Base-by-base conservation (phyloP, 441 rosid species). In the Macaranga tanarius region DNA sequence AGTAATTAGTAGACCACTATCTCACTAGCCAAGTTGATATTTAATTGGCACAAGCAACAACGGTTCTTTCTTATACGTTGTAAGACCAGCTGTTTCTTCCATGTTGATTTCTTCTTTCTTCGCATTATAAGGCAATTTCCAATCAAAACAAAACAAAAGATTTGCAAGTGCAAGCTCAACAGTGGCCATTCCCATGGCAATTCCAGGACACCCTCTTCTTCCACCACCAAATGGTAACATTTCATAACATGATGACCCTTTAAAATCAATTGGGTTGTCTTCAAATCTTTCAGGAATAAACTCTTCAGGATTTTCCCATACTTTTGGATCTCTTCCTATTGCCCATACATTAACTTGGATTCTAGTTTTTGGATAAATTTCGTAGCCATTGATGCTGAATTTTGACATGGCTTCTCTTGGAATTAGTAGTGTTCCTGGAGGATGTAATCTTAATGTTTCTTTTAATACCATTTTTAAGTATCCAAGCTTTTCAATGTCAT, bases 391-490 rank as follows among this genome's bases (percentile, higher is more conserved):
- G 19, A 52, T 12, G 44, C 47, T 31, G 48, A 34, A 67, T 10
- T 34, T 19, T 34, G 59, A 52, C 48, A 34, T 34, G 16, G 45
- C 6, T 31, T 31, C 71, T 52, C 71, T 67, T 52, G 61, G 71
- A 67, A 67, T 15, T 51, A 67, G n/a, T 28, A 67, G 60, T 11
- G n/a, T 5, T 3, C 7, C 61, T 51, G 70, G 45, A 50, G 70
- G 57, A 44, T 51, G 70, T 7, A 66, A 10, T 66, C 70, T 66
- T 8, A 66, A 5, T 2, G 47, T 50, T 26, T 66, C 42, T 28
- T 66, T 51, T 16, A 66, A 19, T 17, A 66, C 55, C 59, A 66
- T 66, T 17, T 50, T 66, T 31, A 66, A 10, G 45, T 66, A 52
- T 48, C 25, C 25, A 66, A 66, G 56, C 23, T 66, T 50, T 6